These are phyloP conservation scores for Phytophthora kernoviae DNA, from an alignment of 352 stramenopile species.

Conservation along the genomic window DNA sequence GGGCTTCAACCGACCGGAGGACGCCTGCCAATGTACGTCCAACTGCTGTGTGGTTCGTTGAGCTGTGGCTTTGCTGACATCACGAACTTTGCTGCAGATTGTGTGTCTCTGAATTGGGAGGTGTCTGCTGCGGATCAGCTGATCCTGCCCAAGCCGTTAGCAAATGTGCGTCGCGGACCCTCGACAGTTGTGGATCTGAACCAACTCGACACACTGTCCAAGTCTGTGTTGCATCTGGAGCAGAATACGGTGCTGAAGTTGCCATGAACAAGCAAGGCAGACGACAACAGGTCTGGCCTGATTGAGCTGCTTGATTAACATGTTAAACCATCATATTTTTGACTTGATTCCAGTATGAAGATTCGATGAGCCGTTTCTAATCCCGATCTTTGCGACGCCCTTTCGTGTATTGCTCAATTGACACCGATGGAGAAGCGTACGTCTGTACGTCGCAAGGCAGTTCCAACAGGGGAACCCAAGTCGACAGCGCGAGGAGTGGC, in stretches of 20 bases:
- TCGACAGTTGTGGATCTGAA: slow-evolving; percentile 40
- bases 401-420: slow-evolving; percentile 14
- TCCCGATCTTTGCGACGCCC: slow-evolving; percentile 31
- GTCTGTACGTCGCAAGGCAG: slow-evolving; percentile 12
- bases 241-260: slow-evolving; percentile 72
- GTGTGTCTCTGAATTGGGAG: slow-evolving; percentile 50
- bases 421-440: slow-evolving; percentile 35
- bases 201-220: slow-evolving; percentile 68
- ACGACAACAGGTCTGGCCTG: background rate
- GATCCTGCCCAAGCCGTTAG: slow-evolving; percentile 52
- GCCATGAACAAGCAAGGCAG: slow-evolving; percentile 22
- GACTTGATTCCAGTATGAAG: too few relatives aligned
- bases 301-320: slow-evolving; percentile 6
- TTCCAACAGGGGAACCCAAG: slow-evolving; percentile 16
- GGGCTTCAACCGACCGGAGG: slow-evolving; percentile 52
- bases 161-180: slow-evolving; percentile 20
- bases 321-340: background rate
- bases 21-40: slow-evolving; percentile 50
- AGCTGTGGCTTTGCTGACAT: too few relatives aligned
- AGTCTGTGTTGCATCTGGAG: slow-evolving; percentile 76
- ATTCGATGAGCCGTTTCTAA: too few relatives aligned
- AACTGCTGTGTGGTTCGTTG: too few relatives aligned
- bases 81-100: slow-evolving; percentile 36
- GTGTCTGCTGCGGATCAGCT: slow-evolving; percentile 40
- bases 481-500: background rate